Conservation (phyloP, 2,329 filamentous ascomycete genomes). For the Penicillium sp. region DNA sequence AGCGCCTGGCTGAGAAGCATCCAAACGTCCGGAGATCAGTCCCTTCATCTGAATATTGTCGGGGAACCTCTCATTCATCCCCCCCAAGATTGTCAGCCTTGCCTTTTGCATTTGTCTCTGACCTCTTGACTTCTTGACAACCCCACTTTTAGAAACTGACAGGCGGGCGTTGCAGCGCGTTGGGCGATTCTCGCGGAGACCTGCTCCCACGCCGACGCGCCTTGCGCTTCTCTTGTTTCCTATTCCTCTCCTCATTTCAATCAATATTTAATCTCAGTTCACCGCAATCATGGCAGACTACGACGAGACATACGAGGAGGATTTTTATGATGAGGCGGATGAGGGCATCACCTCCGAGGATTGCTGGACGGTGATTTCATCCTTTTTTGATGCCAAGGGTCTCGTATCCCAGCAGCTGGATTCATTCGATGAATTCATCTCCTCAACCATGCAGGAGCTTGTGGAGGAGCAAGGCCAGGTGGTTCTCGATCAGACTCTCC, state of each 20-base stretch:
- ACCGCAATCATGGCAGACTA: slow-evolving; percentile 52
- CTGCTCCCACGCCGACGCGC: slow-evolving; percentile 22
- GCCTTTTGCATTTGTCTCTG: slow-evolving; percentile 14
- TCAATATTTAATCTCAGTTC: slow-evolving; percentile 7
- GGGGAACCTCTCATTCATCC: slow-evolving; percentile 24
- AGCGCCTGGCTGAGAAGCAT: slow-evolving; percentile 27
- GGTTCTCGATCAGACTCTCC: slow-evolving; percentile 89
- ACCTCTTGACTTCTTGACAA: slow-evolving; percentile 4
- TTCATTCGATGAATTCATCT: slow-evolving; percentile 96
- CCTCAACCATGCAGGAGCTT: slow-evolving; percentile 89
- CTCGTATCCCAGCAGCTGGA: slow-evolving; percentile 96
- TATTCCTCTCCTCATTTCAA: slow-evolving; percentile 3
- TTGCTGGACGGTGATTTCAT: slow-evolving; percentile 96
- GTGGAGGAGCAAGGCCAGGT: slow-evolving; percentile 89
- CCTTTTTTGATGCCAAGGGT: slow-evolving; percentile 95
- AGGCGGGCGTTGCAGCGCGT: slow-evolving; percentile 22
- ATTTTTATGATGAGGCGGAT: slow-evolving; percentile 64
- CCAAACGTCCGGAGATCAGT: slow-evolving; percentile 30
- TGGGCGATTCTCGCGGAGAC: slow-evolving; percentile 21
- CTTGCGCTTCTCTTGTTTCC: slow-evolving; percentile 15
- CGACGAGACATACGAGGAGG: slow-evolving; percentile 66
- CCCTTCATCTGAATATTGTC: slow-evolving; percentile 29
- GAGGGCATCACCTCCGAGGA: slow-evolving; percentile 90
- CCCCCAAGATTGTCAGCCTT: slow-evolving; percentile 27
- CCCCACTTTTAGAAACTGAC: slow-evolving; percentile 17